Evolutionary conservation across 1,284 basidiomycete species (phyloP).

Genomic region (Amylostereum areolatum): DNA sequence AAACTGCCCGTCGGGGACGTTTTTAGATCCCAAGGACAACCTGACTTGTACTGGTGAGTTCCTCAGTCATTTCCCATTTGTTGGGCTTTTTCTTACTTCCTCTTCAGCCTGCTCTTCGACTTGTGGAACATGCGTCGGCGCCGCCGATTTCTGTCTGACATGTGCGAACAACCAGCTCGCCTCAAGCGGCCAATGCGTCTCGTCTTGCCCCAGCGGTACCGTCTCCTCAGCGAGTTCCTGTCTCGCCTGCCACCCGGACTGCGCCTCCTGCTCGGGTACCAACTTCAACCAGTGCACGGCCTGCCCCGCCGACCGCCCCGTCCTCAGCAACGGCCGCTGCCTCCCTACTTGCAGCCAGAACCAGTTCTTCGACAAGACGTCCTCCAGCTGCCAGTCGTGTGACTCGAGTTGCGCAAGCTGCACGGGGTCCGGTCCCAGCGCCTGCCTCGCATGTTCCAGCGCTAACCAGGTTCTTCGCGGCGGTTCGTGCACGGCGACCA

Average conservation of each 20-base stretch:
- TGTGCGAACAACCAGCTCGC: slow-evolving; percentile 62
- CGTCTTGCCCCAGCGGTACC: slow-evolving; percentile 64
- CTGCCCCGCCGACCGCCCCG: slow-evolving; percentile 62
- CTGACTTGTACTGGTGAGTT: slow-evolving; percentile 56
- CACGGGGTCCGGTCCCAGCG: slow-evolving; percentile 52
- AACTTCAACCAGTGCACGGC: slow-evolving; percentile 72
- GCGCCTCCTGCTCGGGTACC: slow-evolving; percentile 65
- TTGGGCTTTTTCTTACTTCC: slow-evolving; percentile 5
- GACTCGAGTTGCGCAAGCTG: slow-evolving; percentile 73
- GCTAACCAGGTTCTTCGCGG: slow-evolving; percentile 52
- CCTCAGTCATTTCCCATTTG: neutral
- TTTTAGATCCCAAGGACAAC: slow-evolving; percentile 64
- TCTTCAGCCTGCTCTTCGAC: slow-evolving; percentile 64
- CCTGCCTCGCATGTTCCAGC: slow-evolving; percentile 70
- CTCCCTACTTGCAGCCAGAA: slow-evolving; percentile 66
- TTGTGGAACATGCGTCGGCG: slow-evolving; percentile 64
- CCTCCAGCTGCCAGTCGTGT: slow-evolving; percentile 60
- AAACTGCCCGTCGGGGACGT: slow-evolving; percentile 66
- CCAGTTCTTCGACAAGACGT: slow-evolving; percentile 66
- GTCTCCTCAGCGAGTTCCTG: slow-evolving; percentile 64
- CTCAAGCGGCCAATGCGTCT: slow-evolving; percentile 64
- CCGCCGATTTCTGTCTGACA: slow-evolving; percentile 63
- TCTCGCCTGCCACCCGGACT: slow-evolving; percentile 74
- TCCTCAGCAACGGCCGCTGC: slow-evolving; percentile 67
- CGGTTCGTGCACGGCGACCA: slow-evolving; percentile 58